These are phyloP conservation scores for Choanephora cucurbitarum DNA, from an alignment of 371 early-diverging fungal species.

Conservation along the genomic window DNA sequence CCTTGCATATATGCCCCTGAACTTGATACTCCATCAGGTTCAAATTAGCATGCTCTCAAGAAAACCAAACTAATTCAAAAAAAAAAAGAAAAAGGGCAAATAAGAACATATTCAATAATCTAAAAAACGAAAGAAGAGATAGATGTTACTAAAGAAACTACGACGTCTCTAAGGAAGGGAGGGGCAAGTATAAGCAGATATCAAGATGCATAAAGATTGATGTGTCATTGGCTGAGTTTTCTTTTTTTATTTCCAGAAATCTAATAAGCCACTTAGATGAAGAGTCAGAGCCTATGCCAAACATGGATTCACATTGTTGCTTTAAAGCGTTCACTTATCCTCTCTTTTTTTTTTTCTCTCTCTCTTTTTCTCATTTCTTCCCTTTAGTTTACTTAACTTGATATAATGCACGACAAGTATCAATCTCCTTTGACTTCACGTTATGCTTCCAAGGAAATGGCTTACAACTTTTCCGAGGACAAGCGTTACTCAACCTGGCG, in stretches of 20 bases:
- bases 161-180: too few relatives aligned
- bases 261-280: conserved; percentile 21
- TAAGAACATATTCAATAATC: too few relatives aligned
- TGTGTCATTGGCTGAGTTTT: conserved; percentile 7
- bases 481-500: conserved; percentile 96
- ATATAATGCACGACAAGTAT: conserved; percentile 71
- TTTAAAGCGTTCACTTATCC: not conserved
- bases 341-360: not conserved
- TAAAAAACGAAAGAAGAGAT: not conserved
- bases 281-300: conserved; percentile 15
- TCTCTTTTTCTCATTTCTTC: conserved; percentile 4
- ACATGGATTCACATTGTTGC: not conserved
- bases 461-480: conserved; percentile 93
- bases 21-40: too few relatives aligned
- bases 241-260: not conserved
- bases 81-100: too few relatives aligned
- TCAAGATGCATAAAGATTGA: conserved; percentile 16
- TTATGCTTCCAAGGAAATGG: conserved; percentile 97
- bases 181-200: not conserved
- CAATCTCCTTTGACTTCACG: conserved; percentile 93
- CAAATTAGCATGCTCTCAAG: too few relatives aligned
- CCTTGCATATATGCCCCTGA: too few relatives aligned
- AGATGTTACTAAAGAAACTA: too few relatives aligned
- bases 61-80: too few relatives aligned
- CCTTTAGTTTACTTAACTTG: not conserved